A percentile compares a stretch with the other conserved stretches of the same genome.
phyloP scores from a whole-genome alignment of 192 early-diverging fungal genomes.

The Coemansia biformis region DNA sequence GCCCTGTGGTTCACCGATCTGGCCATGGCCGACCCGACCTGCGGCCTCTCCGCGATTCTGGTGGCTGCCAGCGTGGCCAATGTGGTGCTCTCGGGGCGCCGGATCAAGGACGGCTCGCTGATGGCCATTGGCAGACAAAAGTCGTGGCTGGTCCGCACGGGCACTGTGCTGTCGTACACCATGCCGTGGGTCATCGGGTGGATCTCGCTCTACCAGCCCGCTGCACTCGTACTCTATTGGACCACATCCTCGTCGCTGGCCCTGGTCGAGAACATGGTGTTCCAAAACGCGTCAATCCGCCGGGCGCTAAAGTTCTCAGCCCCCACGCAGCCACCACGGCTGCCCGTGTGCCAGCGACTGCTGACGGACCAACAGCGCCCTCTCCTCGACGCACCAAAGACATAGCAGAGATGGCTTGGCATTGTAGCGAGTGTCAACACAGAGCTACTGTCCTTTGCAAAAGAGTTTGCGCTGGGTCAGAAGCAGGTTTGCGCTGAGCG shows the following conservation, averaged over 20 bases:
- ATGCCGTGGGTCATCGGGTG: slow-evolving; percentile 6
- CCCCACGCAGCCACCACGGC: background rate
- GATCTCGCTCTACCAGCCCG: slow-evolving; percentile 9
- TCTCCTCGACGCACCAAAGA: no score
- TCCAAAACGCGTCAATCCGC: slow-evolving; percentile 16
- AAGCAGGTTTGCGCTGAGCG: no score
- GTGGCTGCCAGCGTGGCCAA: slow-evolving; percentile 15
- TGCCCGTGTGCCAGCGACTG: no score
- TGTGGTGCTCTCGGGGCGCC: slow-evolving; percentile 2
- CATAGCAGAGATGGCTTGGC: no score
- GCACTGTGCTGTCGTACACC: background rate
- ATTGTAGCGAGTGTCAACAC: no score
- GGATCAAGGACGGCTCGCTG: slow-evolving; percentile 3
- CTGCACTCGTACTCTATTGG: slow-evolving; percentile 35
- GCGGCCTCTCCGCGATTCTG: slow-evolving; percentile 10
- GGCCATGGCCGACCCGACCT: slow-evolving; percentile 12
- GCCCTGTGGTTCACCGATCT: slow-evolving; percentile 37
- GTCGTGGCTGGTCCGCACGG: background rate
- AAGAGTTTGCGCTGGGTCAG: no score
- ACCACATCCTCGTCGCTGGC: slow-evolving; percentile 17
- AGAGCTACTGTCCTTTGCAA: no score
- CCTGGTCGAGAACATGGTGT: slow-evolving; percentile 15
- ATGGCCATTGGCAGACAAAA: background rate
- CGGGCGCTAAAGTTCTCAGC: slow-evolving; percentile 4
- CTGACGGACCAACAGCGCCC: background rate